A percentile compares a stretch with the other conserved stretches of the same genome.
Evolutionary conservation across 2,329 filamentous ascomycete species (phyloP).

Genomic region (Emergomyces pasteurianus): DNA sequence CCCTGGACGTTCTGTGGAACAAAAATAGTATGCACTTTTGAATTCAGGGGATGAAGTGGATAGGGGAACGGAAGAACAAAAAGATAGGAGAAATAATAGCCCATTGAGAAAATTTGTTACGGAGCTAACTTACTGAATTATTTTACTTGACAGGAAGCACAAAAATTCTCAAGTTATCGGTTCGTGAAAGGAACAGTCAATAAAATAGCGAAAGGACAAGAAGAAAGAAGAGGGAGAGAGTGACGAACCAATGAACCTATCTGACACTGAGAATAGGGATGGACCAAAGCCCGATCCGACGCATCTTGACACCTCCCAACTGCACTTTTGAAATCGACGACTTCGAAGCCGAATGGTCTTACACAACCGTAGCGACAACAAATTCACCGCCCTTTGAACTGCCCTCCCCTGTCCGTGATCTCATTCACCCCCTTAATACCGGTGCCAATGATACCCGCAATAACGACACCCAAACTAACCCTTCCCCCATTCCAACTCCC

Average conservation of each 20-base stretch:
- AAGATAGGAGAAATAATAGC: neutral
- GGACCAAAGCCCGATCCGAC: slow-evolving; percentile 10
- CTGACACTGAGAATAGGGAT: slow-evolving; percentile 3
- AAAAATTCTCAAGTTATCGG: slow-evolving; percentile 7
- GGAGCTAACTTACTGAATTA: neutral
- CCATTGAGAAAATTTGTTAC: neutral
- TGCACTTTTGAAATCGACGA: slow-evolving; percentile 20
- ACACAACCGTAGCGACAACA: neutral
- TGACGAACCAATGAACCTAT: too few species aligned
- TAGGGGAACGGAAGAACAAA: neutral
- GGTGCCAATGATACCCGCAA: neutral
- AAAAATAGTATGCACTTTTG: neutral
- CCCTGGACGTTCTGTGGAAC: neutral
- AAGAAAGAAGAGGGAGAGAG: neutral
- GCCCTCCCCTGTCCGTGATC: neutral
- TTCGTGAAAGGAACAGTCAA: neutral
- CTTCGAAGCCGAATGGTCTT: slow-evolving; percentile 18
- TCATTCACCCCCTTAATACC: neutral
- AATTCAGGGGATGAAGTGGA: neutral
- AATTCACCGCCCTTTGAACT: neutral
- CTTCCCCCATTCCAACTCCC: neutral
- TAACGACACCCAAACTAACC: neutral
- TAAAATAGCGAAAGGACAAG: neutral
- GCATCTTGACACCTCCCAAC: slow-evolving; percentile 13
- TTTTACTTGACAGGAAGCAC: slow-evolving; percentile 1